phyloP scores from a whole-genome alignment of 192 early-diverging fungal genomes.

The Backusella australiensis region DNA sequence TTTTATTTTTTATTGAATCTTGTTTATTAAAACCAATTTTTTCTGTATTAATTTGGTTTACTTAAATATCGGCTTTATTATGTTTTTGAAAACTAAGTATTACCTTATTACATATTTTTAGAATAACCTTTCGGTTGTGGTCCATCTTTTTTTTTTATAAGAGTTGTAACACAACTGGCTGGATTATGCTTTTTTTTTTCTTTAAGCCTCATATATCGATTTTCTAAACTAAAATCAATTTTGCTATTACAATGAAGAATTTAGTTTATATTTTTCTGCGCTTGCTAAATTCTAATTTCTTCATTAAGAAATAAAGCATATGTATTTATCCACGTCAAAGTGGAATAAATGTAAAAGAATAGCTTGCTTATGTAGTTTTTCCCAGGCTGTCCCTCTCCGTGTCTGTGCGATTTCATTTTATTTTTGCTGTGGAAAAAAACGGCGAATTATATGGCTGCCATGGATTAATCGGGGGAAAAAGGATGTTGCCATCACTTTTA shows the following conservation, averaged over 20 bases:
- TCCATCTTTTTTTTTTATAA: background rate
- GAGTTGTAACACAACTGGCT: background rate
- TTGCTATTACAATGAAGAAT: background rate
- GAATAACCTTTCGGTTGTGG: background rate
- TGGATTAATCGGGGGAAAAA: background rate
- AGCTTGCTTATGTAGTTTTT: background rate
- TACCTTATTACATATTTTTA: conserved; percentile 4
- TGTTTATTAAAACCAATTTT: background rate
- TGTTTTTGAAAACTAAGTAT: background rate
- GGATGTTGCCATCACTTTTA: background rate
- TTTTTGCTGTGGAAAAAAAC: background rate
- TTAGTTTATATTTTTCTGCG: background rate
- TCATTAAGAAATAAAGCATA: background rate
- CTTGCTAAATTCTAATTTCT: background rate
- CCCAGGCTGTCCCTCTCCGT: background rate
- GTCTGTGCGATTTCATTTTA: background rate
- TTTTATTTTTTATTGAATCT: background rate
- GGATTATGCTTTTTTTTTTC: background rate
- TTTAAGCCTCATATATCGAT: background rate
- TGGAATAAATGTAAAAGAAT: background rate
- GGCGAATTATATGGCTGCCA: background rate
- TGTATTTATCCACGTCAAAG: background rate
- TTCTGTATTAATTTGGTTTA: background rate
- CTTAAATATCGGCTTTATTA: background rate
- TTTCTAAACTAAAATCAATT: background rate